phyloP scores from a whole-genome alignment of 108 stramenopile species.

The Nannochloropsis gaditana region DNA sequence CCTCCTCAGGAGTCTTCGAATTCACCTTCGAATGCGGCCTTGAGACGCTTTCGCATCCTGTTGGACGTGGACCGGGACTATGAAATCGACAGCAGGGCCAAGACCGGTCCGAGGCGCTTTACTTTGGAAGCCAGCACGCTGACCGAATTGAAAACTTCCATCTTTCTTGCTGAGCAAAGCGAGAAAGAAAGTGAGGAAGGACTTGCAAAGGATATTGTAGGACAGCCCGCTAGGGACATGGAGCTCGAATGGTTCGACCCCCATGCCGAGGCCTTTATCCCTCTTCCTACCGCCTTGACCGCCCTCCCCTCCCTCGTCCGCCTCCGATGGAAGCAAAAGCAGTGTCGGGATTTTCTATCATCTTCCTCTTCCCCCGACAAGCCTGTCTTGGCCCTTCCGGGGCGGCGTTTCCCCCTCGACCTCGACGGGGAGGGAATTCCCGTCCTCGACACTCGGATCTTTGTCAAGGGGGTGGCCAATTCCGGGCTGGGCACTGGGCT shows the following conservation, averaged over 20 bases:
- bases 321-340: neutral
- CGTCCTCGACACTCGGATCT: neutral
- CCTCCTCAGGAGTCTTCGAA: too few relatives aligned
- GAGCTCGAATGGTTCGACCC: slow-evolving; percentile 16
- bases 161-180: neutral
- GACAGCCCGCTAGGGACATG: neutral
- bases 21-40: too few relatives aligned
- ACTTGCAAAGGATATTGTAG: neutral
- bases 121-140: neutral
- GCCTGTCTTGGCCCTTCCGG: neutral
- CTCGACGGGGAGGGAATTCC: neutral
- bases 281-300: neutral
- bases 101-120: neutral
- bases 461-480: neutral
- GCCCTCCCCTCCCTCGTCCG: neutral
- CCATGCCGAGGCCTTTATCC: neutral
- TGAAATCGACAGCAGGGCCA: neutral
- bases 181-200: neutral
- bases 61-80: neutral
- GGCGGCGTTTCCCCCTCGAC: neutral
- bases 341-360: neutral
- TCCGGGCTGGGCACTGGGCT: slow-evolving; percentile 1
- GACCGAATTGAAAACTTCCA: neutral
- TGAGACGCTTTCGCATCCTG: neutral
- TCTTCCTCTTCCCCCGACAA: neutral